Evolutionary conservation across 2,329 filamentous ascomycete genomes (phyloP).

Genomic region (Ambrosiella xylebori): DNA sequence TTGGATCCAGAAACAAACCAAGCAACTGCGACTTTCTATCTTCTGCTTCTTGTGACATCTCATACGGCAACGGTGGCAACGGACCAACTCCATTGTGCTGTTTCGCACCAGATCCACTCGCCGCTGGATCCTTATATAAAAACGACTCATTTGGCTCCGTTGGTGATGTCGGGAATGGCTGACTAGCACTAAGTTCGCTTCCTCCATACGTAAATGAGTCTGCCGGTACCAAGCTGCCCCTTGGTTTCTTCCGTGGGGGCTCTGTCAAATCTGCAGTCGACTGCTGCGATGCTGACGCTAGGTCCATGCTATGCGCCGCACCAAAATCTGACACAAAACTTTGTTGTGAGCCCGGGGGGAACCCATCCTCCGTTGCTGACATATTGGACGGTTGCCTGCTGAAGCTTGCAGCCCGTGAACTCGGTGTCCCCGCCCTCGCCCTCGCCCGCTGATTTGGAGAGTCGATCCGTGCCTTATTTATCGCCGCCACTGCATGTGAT

Average conservation of each 20-base stretch:
- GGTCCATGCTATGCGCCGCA: constrained; percentile 30
- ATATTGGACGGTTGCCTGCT: constrained; percentile 47
- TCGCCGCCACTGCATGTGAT: constrained; percentile 82
- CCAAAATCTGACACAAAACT: constrained; percentile 62
- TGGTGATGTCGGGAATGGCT: constrained; percentile 47
- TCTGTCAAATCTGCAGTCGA: constrained; percentile 42
- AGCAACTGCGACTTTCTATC: constrained; percentile 68
- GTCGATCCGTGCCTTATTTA: constrained; percentile 90
- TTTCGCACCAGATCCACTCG: background rate
- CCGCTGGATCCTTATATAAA: constrained; percentile 38
- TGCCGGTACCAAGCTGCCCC: constrained; percentile 35
- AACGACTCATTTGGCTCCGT: constrained; percentile 72
- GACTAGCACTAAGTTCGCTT: constrained; percentile 22
- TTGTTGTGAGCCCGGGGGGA: constrained; percentile 65
- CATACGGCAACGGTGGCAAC: constrained; percentile 45
- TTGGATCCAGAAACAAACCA: constrained; percentile 63
- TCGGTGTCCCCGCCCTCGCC: background rate
- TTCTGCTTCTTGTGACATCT: constrained; percentile 48
- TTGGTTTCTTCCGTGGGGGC: constrained; percentile 65
- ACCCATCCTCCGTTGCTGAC: constrained; percentile 48
- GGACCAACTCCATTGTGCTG: constrained; percentile 35
- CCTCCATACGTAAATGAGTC: constrained; percentile 39
- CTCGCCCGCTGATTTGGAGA: constrained; percentile 57
- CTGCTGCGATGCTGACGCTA: constrained; percentile 13
- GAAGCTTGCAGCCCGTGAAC: constrained; percentile 39